These are phyloP conservation scores for Boletus rubroflammeus DNA, from an alignment of 768 basidiomycete genomes.

Conservation along the genomic window DNA sequence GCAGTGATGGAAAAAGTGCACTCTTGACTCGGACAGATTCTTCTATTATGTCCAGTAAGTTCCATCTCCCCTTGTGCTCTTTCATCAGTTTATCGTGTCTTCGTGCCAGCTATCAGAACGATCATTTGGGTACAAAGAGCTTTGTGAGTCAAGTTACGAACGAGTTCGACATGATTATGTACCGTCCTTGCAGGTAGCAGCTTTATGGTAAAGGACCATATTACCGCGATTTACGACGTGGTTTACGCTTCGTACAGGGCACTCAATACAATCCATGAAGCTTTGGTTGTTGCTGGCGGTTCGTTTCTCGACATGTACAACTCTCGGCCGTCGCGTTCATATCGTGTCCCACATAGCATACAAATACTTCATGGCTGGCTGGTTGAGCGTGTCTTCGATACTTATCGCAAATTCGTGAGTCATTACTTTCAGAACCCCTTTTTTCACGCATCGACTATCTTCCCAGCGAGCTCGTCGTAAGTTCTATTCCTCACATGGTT, in stretches of 20 bases:
- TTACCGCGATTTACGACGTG: too few relatives aligned
- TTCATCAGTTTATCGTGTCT: background rate
- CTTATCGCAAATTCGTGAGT: background rate
- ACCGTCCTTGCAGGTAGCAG: constrained; percentile 4
- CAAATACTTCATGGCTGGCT: constrained; percentile 2
- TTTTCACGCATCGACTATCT: background rate
- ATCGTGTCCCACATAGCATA: background rate
- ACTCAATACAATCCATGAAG: constrained; percentile 13
- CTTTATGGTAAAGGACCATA: constrained; percentile 3
- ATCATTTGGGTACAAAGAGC: background rate
- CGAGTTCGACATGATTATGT: background rate
- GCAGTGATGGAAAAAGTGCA: background rate
- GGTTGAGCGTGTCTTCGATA: background rate
- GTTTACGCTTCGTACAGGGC: background rate
- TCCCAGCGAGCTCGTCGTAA: constrained; percentile 2
- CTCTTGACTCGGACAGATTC: background rate
- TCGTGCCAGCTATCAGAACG: constrained; percentile 6
- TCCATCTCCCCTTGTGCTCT: too few relatives aligned
- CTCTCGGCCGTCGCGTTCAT: background rate
- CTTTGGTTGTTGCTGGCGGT: constrained; percentile 6
- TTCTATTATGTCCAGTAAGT: constrained; percentile 11
- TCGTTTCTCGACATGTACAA: background rate
- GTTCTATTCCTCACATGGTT: background rate
- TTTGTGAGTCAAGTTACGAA: constrained; percentile 4
- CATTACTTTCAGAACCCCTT: background rate